Conservation (phyloP, 495 filamentous ascomycete species). For the Annulohypoxylon bovei region DNA sequence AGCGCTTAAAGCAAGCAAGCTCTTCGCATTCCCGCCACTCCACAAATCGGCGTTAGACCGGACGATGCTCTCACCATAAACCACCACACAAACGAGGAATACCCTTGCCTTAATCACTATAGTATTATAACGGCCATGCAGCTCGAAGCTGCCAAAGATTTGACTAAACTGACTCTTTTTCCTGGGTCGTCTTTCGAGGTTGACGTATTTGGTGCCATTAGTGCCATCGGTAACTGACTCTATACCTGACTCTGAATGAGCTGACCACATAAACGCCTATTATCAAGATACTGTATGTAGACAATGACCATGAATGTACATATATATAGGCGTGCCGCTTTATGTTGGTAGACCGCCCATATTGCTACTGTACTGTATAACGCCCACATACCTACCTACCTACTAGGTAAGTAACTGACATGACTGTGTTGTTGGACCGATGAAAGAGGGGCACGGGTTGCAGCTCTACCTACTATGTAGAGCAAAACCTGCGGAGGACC, state of each 20-base stretch:
- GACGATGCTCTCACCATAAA: slow-evolving; percentile 38
- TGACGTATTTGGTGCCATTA: slow-evolving; percentile 35
- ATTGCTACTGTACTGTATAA: too few species aligned
- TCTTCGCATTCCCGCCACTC: slow-evolving; percentile 26
- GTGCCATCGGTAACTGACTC: neutral
- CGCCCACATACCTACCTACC: neutral
- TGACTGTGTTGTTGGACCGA: slow-evolving; percentile 23
- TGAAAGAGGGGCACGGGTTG: slow-evolving; percentile 19
- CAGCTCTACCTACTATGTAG: slow-evolving; percentile 1
- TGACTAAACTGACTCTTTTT: slow-evolving; percentile 27
- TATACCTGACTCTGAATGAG: neutral
- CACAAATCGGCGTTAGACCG: slow-evolving; percentile 39
- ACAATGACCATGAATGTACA: slow-evolving; percentile 7
- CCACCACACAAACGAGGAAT: slow-evolving; percentile 8
- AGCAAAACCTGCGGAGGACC: neutral
- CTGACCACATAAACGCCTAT: neutral
- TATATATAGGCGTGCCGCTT: neutral
- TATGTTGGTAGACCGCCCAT: too few species aligned
- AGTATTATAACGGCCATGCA: slow-evolving; percentile 37
- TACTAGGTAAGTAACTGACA: neutral
- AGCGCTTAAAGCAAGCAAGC: slow-evolving; percentile 1
- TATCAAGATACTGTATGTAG: neutral
- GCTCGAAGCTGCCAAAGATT: slow-evolving; percentile 36
- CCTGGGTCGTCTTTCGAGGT: slow-evolving; percentile 26
- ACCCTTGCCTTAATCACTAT: slow-evolving; percentile 31